Evolutionary conservation across 2,329 filamentous ascomycete genomes (phyloP).

Genomic region (Mariannaea elegans): DNA sequence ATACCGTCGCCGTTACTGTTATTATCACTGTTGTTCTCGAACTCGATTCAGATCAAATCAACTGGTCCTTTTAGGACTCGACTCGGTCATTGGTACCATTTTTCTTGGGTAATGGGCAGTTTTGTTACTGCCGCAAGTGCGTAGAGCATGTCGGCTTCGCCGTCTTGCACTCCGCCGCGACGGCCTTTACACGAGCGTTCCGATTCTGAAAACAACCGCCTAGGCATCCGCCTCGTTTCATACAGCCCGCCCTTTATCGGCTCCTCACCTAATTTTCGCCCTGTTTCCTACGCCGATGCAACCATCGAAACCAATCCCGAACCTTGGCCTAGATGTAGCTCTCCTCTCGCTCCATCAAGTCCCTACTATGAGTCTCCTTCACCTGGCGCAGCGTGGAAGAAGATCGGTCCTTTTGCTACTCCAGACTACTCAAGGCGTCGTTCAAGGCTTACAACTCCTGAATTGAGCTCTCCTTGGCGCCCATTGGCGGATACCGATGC

Average conservation of each 20-base stretch:
- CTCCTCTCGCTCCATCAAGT: constrained; percentile 31
- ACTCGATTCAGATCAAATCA: constrained; percentile 15
- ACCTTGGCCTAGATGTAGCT: constrained; percentile 24
- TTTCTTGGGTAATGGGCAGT: constrained; percentile 34
- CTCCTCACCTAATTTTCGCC: constrained; percentile 39
- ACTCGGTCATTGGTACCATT: constrained; percentile 1
- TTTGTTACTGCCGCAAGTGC: constrained; percentile 34
- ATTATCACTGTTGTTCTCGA: constrained; percentile 2
- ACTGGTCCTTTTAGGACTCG: background rate
- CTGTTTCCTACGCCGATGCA: constrained; percentile 37
- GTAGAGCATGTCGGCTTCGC: constrained; percentile 47
- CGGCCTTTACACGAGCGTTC: constrained; percentile 42
- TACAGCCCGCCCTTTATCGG: constrained; percentile 50
- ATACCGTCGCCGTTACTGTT: constrained; percentile 11
- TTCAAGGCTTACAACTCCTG: constrained; percentile 28
- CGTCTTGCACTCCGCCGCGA: constrained; percentile 41
- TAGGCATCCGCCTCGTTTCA: constrained; percentile 50
- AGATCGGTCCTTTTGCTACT: constrained; percentile 24
- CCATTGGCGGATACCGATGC: constrained; percentile 20
- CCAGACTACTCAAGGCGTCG: constrained; percentile 30
- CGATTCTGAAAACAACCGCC: constrained; percentile 41
- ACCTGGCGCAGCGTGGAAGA: constrained; percentile 32
- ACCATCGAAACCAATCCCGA: constrained; percentile 35
- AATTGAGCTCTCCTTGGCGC: constrained; percentile 33
- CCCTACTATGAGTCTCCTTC: constrained; percentile 37